A percentile compares a stretch with the other conserved stretches of the same genome.
These are phyloP conservation scores for Inonotus hispidus DNA, from an alignment of 1,284 basidiomycete species.

Conservation along the genomic window DNA sequence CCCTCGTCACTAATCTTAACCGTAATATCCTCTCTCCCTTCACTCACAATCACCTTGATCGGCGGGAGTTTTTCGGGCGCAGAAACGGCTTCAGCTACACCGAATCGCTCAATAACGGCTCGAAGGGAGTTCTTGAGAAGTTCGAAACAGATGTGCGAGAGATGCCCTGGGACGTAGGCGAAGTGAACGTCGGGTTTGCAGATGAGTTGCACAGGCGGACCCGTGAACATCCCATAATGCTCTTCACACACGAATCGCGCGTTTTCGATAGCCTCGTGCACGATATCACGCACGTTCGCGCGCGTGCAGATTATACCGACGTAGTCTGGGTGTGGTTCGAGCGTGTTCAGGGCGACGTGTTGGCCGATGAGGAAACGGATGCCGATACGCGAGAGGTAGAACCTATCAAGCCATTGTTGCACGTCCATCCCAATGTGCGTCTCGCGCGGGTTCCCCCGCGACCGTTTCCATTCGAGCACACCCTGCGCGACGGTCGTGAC, in stretches of 20 bases:
- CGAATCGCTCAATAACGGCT: conserved; percentile 92
- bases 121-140: conserved; percentile 98
- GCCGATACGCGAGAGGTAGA: conserved; percentile 96
- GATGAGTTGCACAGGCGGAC: conserved; percentile 94
- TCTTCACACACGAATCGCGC: conserved; percentile 98
- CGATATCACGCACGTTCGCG: conserved; percentile 92
- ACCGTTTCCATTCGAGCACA: conserved; percentile 75
- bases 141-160: conserved; percentile 96
- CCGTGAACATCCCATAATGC: conserved; percentile 94
- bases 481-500: conserved; percentile 97
- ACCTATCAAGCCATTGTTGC: conserved; percentile 94
- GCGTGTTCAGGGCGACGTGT: conserved; percentile 88
- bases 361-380: conserved; percentile 95
- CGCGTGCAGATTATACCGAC: conserved; percentile 98
- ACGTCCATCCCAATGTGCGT: conserved; percentile 80
- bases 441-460: conserved; percentile 37
- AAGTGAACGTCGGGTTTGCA: conserved; percentile 87
- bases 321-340: conserved; percentile 85
- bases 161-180: conserved; percentile 94
- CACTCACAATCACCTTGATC: conserved; percentile 96
- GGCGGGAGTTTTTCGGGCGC: conserved; percentile 60
- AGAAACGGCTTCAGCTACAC: conserved; percentile 72
- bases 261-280: conserved; percentile 99
- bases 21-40: conserved; percentile 94
- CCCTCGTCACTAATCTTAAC: conserved; percentile 98